These are phyloP conservation scores for Kurtzmaniella natalensis DNA, from an alignment of 1,139 yeast genomes.

Conservation along the genomic window DNA sequence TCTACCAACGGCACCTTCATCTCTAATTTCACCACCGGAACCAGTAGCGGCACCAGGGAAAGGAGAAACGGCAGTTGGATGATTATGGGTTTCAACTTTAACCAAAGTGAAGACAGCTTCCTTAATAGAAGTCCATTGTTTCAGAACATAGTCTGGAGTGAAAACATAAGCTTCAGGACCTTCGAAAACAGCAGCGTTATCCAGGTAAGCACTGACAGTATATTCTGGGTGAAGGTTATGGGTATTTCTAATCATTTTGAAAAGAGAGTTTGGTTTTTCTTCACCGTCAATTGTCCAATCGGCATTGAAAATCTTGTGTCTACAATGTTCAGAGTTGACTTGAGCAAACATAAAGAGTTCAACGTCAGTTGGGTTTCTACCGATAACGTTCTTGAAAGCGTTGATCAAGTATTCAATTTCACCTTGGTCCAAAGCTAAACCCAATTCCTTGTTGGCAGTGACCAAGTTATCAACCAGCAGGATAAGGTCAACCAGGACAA, in stretches of 20 bases:
- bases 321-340: constrained; percentile 98
- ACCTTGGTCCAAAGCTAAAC: constrained; percentile 88
- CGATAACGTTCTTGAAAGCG: constrained; percentile 70
- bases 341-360: constrained; percentile 99
- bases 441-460: constrained; percentile 77
- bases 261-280: constrained; percentile 67
- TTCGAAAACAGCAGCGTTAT: constrained; percentile 96
- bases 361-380: constrained; percentile 95
- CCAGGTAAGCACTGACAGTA: constrained; percentile 93
- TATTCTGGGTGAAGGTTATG: constrained; percentile 74
- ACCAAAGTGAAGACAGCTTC: constrained; percentile 87
- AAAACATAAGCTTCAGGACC: constrained; percentile 73
- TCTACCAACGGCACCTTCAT: constrained; percentile 99
- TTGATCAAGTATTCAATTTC: constrained; percentile 84
- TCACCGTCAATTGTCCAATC: constrained; percentile 95
- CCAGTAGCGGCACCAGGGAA: constrained; percentile 99
- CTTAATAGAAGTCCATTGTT: constrained; percentile 67
- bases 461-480: constrained; percentile 59
- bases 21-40: constrained; percentile 99
- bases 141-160: constrained; percentile 71
- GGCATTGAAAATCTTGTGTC: constrained; percentile 98
- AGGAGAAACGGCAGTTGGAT: constrained; percentile 98
- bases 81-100: constrained; percentile 98
- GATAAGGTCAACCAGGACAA: constrained; percentile 66
- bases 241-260: constrained; percentile 95